Percentiles rank a stretch among this genome's conserved stretches.
These are phyloP conservation scores for Neoascochyta sp. DNA, from an alignment of 2,329 filamentous ascomycete species.

Conservation along the genomic window DNA sequence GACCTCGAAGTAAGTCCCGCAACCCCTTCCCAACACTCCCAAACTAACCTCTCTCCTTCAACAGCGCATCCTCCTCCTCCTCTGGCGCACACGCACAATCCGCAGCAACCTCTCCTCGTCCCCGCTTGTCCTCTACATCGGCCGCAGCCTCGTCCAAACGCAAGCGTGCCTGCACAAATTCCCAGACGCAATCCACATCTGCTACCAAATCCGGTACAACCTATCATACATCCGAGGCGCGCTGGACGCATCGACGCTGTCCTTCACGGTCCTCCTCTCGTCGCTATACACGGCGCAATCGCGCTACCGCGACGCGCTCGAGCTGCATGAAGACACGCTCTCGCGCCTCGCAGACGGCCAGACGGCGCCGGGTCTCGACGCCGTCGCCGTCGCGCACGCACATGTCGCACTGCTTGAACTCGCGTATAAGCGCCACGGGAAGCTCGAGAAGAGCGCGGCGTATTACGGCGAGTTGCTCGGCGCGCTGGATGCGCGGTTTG, in stretches of 20 bases:
- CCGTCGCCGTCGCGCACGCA: conserved; percentile 7
- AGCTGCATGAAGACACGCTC: conserved; percentile 21
- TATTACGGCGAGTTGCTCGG: conserved; percentile 17
- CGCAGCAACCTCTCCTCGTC: conserved; percentile 20
- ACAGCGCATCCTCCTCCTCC: conserved; percentile 32
- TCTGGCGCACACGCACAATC: conserved; percentile 29
- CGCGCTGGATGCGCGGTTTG: conserved; percentile 13
- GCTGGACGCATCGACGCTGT: conserved; percentile 15
- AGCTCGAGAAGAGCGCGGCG: conserved; percentile 13
- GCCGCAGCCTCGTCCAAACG: conserved; percentile 21
- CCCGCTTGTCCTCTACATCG: conserved; percentile 18
- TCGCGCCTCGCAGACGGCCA: conserved; percentile 15
- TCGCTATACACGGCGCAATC: conserved; percentile 17
- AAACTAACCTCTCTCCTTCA: conserved; percentile 8
- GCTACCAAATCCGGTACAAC: conserved; percentile 23
- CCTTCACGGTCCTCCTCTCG: conserved; percentile 18
- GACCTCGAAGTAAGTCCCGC: conserved; percentile 34
- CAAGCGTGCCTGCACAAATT: conserved; percentile 14
- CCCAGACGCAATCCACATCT: conserved; percentile 19
- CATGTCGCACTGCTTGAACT: conserved; percentile 18
- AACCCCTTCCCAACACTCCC: neutral
- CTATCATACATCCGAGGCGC: conserved; percentile 17
- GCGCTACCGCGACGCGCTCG: conserved; percentile 19
- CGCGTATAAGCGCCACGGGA: conserved; percentile 16
- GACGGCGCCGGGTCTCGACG: conserved; percentile 11